phyloP scores from a whole-genome alignment of 768 basidiomycete species.

The Guyanaporus albipodus region DNA sequence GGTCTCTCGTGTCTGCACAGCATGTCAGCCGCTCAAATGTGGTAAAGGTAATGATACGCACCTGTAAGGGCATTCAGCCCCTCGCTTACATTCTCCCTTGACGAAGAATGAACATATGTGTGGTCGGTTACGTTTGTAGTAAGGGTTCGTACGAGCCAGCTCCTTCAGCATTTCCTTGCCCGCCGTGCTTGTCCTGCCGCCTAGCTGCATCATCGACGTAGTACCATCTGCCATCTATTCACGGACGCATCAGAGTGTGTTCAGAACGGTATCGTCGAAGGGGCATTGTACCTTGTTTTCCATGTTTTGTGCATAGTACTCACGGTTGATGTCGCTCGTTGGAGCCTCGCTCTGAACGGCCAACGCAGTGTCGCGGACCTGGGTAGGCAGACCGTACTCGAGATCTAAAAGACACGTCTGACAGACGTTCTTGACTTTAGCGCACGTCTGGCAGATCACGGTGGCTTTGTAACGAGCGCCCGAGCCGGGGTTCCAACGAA shows the following conservation, averaged over 20 bases:
- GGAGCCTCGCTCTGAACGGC: constrained; percentile 84
- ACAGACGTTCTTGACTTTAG: constrained; percentile 94
- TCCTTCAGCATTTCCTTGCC: constrained; percentile 97
- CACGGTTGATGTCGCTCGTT: constrained; percentile 94
- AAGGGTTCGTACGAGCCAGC: constrained; percentile 91
- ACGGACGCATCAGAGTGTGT: neutral
- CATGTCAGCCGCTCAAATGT: neutral
- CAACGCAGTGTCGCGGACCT: constrained; percentile 94
- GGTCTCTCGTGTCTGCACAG: constrained; percentile 79
- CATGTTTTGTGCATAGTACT: constrained; percentile 93
- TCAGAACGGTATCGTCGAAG: neutral
- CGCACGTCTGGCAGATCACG: constrained; percentile 94
- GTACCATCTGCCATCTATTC: constrained; percentile 61
- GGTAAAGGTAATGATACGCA: constrained; percentile 24
- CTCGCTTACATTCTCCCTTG: constrained; percentile 93
- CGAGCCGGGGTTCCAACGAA: constrained; percentile 96
- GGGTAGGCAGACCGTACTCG: constrained; percentile 93
- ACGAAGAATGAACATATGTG: constrained; percentile 93
- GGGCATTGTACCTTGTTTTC: constrained; percentile 58
- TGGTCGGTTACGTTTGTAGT: constrained; percentile 94
- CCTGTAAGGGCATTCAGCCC: constrained; percentile 89
- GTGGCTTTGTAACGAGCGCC: constrained; percentile 96
- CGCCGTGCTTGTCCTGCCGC: constrained; percentile 63
- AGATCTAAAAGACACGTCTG: constrained; percentile 97
- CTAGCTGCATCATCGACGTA: constrained; percentile 54